Conservation (phyloP, 495 filamentous ascomycete genomes). For the Annulohypoxylon moriforme region DNA sequence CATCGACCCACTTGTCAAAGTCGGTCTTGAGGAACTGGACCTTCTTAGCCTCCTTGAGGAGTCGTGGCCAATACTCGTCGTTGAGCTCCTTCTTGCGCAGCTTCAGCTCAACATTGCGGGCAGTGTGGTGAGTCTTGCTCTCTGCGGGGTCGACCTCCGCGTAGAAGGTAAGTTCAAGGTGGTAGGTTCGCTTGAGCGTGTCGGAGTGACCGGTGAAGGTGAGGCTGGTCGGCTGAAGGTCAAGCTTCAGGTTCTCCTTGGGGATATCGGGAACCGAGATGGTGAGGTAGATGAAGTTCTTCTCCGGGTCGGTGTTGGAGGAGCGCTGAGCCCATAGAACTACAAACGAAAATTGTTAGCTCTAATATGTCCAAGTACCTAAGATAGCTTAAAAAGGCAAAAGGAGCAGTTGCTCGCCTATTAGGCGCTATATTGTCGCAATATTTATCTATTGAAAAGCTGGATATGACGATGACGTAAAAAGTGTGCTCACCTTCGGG, state of each 20-base stretch:
- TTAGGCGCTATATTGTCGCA: background rate
- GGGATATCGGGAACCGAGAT: slow-evolving; percentile 86
- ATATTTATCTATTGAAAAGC: background rate
- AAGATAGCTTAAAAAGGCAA: background rate
- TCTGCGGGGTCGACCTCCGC: slow-evolving; percentile 87
- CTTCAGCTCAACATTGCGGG: slow-evolving; percentile 86
- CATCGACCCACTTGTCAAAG: slow-evolving; percentile 99
- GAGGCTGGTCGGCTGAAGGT: slow-evolving; percentile 80
- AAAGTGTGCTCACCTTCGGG: slow-evolving; percentile 44
- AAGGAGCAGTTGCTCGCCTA: background rate
- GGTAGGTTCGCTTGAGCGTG: slow-evolving; percentile 82
- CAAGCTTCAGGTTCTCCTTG: slow-evolving; percentile 74
- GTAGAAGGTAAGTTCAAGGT: slow-evolving; percentile 88
- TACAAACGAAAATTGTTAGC: slow-evolving; percentile 53
- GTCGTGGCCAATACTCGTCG: slow-evolving; percentile 91
- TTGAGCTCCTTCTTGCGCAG: slow-evolving; percentile 96
- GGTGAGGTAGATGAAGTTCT: slow-evolving; percentile 93
- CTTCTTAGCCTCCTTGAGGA: slow-evolving; percentile 90
- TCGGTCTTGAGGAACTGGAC: slow-evolving; percentile 98
- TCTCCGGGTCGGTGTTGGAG: slow-evolving; percentile 76
- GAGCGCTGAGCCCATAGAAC: slow-evolving; percentile 99
- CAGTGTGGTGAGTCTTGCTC: slow-evolving; percentile 84
- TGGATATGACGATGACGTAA: background rate
- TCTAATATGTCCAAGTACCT: background rate
- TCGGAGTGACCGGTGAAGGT: slow-evolving; percentile 83